Conservation (phyloP, 2,329 filamentous ascomycete species). For the Calonectria multiphialidica region DNA sequence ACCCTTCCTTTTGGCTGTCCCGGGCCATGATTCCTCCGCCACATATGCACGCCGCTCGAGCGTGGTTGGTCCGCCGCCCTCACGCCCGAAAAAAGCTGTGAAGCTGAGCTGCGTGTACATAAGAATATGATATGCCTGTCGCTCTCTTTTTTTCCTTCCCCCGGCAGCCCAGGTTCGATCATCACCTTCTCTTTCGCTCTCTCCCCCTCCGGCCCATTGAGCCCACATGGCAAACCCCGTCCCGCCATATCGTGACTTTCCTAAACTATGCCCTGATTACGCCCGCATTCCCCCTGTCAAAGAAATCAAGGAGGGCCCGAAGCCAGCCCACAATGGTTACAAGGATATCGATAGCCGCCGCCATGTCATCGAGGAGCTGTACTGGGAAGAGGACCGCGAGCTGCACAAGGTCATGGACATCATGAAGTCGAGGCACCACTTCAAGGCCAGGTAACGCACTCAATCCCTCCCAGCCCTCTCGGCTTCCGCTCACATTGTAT, state of each 20-base stretch:
- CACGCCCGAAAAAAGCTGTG: neutral
- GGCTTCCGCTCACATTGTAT: neutral
- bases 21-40: slow-evolving; percentile 5
- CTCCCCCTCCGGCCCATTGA: neutral
- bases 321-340: neutral
- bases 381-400: neutral
- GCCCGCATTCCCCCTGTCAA: neutral
- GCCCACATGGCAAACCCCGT: neutral
- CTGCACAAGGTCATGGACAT: neutral
- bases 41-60: neutral
- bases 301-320: neutral
- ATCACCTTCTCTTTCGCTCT: neutral
- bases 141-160: neutral
- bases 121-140: slow-evolving; percentile 5
- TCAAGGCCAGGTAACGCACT: neutral
- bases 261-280: neutral
- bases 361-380: neutral
- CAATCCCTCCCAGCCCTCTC: neutral
- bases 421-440: neutral
- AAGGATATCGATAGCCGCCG: slow-evolving; percentile 6
- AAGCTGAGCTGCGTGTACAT: slow-evolving; percentile 4
- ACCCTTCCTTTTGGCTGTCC: slow-evolving; percentile 4
- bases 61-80: neutral
- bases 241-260: neutral
- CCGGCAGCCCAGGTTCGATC: neutral